A percentile compares a stretch with the other conserved stretches of the same genome.
Evolutionary conservation across 108 stramenopile species (phyloP).

Genomic region (Seminavis robusta): DNA sequence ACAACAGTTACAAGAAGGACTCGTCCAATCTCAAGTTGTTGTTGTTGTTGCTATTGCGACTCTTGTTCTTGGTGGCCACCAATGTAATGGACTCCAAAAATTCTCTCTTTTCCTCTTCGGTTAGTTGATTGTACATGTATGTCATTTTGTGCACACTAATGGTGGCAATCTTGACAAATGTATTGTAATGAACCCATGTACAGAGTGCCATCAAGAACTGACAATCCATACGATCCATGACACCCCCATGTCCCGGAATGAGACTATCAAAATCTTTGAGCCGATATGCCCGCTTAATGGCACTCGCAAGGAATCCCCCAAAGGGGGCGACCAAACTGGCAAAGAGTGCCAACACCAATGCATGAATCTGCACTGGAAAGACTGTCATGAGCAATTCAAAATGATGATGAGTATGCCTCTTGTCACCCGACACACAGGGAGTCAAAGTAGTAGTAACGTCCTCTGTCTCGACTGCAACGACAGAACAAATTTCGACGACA

Average conservation of each 20-base stretch:
- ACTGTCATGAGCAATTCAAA: slow-evolving; percentile 70
- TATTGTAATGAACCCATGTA: slow-evolving; percentile 96
- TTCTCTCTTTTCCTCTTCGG: slow-evolving; percentile 32
- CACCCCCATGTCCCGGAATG: slow-evolving; percentile 98
- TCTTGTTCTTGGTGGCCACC: background rate
- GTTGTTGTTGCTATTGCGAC: background rate
- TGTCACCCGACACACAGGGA: slow-evolving; percentile 61
- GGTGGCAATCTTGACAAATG: slow-evolving; percentile 86
- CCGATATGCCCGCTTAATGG: slow-evolving; percentile 95
- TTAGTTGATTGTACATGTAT: slow-evolving; percentile 77
- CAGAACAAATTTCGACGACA: slow-evolving; percentile 63
- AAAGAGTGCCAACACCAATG: slow-evolving; percentile 83
- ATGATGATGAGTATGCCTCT: slow-evolving; percentile 63
- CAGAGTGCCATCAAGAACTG: slow-evolving; percentile 95
- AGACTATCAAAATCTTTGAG: slow-evolving; percentile 95
- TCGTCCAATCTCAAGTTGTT: background rate
- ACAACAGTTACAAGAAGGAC: background rate
- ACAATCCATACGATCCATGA: slow-evolving; percentile 98
- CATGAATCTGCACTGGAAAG: slow-evolving; percentile 87
- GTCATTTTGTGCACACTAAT: slow-evolving; percentile 77
- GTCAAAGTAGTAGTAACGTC: too few species aligned
- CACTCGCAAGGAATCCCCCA: slow-evolving; percentile 95
- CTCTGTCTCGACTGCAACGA: background rate
- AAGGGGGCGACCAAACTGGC: slow-evolving; percentile 95
- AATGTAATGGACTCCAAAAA: slow-evolving; percentile 31